Evolutionary conservation across 2,329 filamentous ascomycete species (phyloP), one percentile per base, ranked within the genome.

Genomic region (Colletotrichum acutatum): DNA sequence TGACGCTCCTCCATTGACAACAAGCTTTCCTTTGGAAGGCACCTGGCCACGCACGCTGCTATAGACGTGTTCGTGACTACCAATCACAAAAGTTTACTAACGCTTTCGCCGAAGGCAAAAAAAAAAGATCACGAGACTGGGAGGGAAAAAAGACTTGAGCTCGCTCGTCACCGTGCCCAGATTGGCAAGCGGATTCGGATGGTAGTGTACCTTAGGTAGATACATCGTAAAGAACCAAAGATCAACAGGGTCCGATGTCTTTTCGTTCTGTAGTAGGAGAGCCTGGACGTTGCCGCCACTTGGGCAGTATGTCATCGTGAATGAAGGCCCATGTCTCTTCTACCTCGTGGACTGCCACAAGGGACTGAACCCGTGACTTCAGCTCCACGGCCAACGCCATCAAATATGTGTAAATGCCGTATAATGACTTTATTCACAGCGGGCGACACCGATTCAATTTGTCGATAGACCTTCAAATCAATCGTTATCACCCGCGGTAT

Each of bases 201-300:
- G 42, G 8, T 11, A 9, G 52, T n/a, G 52, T 26, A 12, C 4
- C 32, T 34, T 34, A 60, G 52, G 42, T 30, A 53, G 69, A 53
- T 46, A 34, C 4, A 54, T n/a, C 46, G 22, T 26, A 26, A 5
- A 22, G n/a, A 60, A 64, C 52, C 5, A 37, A 16, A 60, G 49
- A 71, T 68, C 57, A 68, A 37, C 34, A 68, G 68, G 64, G 57
- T 62, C 68, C 49, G 26, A 16, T 34, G 11, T 4, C 16, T 42
- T 61, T 66, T 3, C 42, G 5, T 19, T 24, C 22, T 32, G 6
- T 12, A 7, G n/a, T 19, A 34, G 53, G 28, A 22, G 4, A 5
- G 42, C 26, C 26, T 22, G 22, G 57, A 61, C 22, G 22, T 71
- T 49, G 64, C 42, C 64, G 56, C 64, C 16, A 24, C 46, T 1